Conservation (phyloP, 768 basidiomycete species). For the Tephrocybe sp. region DNA sequence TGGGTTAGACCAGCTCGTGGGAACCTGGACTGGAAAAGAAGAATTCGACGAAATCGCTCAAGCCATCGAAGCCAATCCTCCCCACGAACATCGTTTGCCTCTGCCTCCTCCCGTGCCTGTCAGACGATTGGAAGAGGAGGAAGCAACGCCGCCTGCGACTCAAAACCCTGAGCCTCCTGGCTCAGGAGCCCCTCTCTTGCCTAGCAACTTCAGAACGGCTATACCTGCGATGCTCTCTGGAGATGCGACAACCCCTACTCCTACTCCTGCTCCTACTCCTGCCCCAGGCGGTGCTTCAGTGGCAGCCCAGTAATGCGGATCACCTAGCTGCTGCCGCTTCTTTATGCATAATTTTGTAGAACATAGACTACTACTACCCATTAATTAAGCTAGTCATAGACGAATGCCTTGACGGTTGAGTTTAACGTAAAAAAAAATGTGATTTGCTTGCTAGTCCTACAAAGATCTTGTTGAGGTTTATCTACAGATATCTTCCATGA, state of each 20-base stretch:
- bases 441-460: no score
- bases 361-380: neutral
- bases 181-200: conserved; percentile 47
- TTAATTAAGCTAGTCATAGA: neutral
- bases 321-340: neutral
- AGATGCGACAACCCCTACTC: conserved; percentile 40
- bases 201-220: conserved; percentile 33
- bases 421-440: no score
- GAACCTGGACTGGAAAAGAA: conserved; percentile 55
- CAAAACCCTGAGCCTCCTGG: conserved; percentile 59
- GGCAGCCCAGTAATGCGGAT: neutral
- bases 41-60: conserved; percentile 56
- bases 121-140: conserved; percentile 21
- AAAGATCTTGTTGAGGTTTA: neutral
- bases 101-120: conserved; percentile 19
- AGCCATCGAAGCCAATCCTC: conserved; percentile 46
- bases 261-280: conserved; percentile 41
- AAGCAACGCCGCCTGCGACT: conserved; percentile 48
- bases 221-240: conserved; percentile 39
- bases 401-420: neutral
- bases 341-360: conserved; percentile 1
- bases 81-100: conserved; percentile 29
- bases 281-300: conserved; percentile 27
- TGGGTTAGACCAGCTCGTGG: conserved; percentile 48
- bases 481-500: neutral